phyloP scores from a whole-genome alignment of 1,284 basidiomycete genomes.

The Microbotryomycetes sp. region DNA sequence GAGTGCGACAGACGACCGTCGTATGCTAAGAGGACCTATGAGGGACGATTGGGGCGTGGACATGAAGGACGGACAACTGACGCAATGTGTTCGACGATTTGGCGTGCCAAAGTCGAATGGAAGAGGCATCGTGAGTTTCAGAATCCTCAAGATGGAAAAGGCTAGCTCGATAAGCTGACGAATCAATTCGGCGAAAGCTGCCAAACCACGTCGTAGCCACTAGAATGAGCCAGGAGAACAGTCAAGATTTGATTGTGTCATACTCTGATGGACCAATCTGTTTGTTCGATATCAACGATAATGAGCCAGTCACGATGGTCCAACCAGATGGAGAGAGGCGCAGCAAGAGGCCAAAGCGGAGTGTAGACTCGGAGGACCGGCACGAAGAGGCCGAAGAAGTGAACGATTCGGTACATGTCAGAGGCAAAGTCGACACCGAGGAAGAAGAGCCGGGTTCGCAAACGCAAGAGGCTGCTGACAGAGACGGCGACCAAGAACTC shows the following conservation, averaged over 20 bases:
- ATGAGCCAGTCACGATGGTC: slow-evolving; percentile 14
- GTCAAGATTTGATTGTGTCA: slow-evolving; percentile 36
- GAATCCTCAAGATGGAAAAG: no score
- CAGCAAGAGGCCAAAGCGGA: neutral
- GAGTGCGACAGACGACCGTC: slow-evolving; percentile 54
- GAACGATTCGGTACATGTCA: neutral
- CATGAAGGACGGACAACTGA: slow-evolving; percentile 45
- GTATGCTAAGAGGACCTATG: slow-evolving; percentile 61
- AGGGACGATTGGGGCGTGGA: slow-evolving; percentile 65
- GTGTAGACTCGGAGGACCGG: neutral
- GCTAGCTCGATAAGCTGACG: no score
- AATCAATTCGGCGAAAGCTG: neutral
- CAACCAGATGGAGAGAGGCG: neutral
- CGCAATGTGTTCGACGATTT: slow-evolving; percentile 78
- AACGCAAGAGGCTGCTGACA: neutral
- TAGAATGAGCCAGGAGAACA: slow-evolving; percentile 35
- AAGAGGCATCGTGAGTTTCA: neutral
- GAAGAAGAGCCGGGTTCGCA: neutral
- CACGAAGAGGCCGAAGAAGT: neutral
- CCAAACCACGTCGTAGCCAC: slow-evolving; percentile 37
- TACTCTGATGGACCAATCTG: slow-evolving; percentile 37
- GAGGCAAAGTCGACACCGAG: neutral
- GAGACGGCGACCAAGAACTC: neutral
- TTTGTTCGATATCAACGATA: slow-evolving; percentile 37
- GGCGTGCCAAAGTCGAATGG: slow-evolving; percentile 46